phyloP scores from a whole-genome alignment of 2,329 filamentous ascomycete species.

The Aspergillus bombycis region DNA sequence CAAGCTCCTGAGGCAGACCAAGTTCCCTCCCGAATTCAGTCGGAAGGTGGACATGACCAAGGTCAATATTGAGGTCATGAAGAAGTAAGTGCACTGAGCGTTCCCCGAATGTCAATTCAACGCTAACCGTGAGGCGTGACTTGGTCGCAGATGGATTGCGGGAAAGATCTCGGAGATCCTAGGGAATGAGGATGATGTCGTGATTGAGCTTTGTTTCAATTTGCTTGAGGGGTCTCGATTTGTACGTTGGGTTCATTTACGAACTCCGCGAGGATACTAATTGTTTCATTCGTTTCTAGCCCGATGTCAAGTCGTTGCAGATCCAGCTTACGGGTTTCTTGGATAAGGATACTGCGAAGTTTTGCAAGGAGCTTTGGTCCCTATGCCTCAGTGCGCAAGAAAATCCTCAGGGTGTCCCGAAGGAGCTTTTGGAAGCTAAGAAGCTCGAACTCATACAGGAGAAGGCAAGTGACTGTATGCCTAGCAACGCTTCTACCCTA shows the following conservation, averaged over 20 bases:
- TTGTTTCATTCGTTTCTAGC: constrained; percentile 56
- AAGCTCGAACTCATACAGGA: constrained; percentile 93
- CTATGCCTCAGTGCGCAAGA: constrained; percentile 86
- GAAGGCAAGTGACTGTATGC: constrained; percentile 62
- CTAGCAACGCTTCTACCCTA: not conserved
- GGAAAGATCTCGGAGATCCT: constrained; percentile 84
- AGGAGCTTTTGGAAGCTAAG: constrained; percentile 93
- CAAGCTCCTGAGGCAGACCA: constrained; percentile 86
- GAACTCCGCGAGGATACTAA: constrained; percentile 19
- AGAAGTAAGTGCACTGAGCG: constrained; percentile 68
- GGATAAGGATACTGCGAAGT: constrained; percentile 83
- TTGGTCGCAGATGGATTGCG: constrained; percentile 80
- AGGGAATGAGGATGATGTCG: constrained; percentile 92
- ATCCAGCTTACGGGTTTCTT: constrained; percentile 94
- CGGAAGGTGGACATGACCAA: constrained; percentile 97
- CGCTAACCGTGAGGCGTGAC: constrained; percentile 11
- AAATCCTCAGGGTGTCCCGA: constrained; percentile 87
- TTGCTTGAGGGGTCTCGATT: constrained; percentile 72
- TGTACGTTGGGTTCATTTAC: constrained; percentile 56
- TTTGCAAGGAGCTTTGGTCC: constrained; percentile 94
- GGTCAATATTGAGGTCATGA: constrained; percentile 96
- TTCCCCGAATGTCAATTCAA: constrained; percentile 17
- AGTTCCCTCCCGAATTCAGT: constrained; percentile 90
- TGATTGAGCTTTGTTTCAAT: constrained; percentile 80
- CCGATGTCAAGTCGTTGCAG: constrained; percentile 92